Percentiles rank a stretch among this genome's conserved stretches.
Conservation (phyloP, 1,284 basidiomycete species). For the Ganoderma multipileum region DNA sequence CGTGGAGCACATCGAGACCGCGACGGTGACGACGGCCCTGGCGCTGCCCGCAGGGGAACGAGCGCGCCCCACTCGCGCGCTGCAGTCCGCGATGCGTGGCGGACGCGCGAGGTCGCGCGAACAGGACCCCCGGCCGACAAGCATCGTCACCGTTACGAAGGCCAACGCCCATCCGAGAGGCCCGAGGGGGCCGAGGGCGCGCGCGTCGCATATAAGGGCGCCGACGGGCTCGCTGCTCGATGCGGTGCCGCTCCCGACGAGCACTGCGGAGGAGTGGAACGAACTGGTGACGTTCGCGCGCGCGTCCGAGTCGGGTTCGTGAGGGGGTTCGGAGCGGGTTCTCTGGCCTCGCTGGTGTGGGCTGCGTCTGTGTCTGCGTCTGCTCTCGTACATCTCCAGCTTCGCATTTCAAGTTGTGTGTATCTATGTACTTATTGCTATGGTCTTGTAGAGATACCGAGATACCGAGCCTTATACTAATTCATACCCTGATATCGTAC, state of each 20-base stretch:
- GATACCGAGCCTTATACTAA: background rate
- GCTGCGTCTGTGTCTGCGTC: background rate
- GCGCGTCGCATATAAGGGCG: background rate
- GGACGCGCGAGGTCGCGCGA: background rate
- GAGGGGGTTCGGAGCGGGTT: background rate
- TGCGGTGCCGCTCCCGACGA: background rate
- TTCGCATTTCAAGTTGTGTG: too few species aligned
- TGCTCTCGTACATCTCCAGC: too few species aligned
- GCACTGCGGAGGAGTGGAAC: slow-evolving; percentile 6
- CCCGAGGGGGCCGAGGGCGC: background rate
- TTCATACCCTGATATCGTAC: background rate
- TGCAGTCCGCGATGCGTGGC: slow-evolving; percentile 7
- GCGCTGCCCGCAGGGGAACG: background rate
- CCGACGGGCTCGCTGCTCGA: background rate
- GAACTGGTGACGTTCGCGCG: slow-evolving; percentile 4
- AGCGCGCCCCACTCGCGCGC: background rate
- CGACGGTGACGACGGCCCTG: background rate
- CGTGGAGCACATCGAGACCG: background rate
- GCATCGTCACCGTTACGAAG: background rate
- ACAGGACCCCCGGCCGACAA: background rate
- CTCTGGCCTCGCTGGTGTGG: background rate
- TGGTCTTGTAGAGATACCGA: background rate
- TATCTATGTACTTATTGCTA: background rate
- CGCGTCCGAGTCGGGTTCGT: background rate
- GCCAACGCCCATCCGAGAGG: background rate